Conservation (phyloP, 2,329 filamentous ascomycete genomes). For the Lachnellula willkommii region DNA sequence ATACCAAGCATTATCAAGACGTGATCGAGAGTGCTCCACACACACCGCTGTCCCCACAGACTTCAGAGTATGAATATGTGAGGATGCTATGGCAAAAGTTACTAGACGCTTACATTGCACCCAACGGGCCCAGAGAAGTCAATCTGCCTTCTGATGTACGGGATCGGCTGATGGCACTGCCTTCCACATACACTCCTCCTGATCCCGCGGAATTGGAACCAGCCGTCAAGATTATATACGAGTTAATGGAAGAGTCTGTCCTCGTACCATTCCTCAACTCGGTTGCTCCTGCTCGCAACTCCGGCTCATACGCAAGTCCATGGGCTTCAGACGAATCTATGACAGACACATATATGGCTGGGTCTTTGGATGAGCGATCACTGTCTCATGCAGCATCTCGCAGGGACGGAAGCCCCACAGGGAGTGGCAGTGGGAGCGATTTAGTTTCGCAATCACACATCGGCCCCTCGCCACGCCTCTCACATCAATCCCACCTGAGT, state of each 20-base stretch:
- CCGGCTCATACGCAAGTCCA: slow-evolving; percentile 23
- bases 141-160: slow-evolving; percentile 85
- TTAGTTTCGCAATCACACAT: slow-evolving; percentile 17
- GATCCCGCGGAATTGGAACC: slow-evolving; percentile 71
- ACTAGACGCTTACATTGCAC: slow-evolving; percentile 83
- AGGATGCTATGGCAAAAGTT: slow-evolving; percentile 81
- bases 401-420: slow-evolving; percentile 25
- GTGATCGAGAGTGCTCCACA: slow-evolving; percentile 42
- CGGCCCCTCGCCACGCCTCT: slow-evolving; percentile 22
- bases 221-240: slow-evolving; percentile 83
- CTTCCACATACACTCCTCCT: slow-evolving; percentile 58
- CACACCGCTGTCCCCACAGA: slow-evolving; percentile 24
- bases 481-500: slow-evolving; percentile 28
- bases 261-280: slow-evolving; percentile 82
- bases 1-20: slow-evolving; percentile 48
- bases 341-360: slow-evolving; percentile 25
- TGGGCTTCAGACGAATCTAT: slow-evolving; percentile 31
- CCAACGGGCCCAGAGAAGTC: slow-evolving; percentile 79
- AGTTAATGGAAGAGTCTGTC: slow-evolving; percentile 96
- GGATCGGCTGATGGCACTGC: slow-evolving; percentile 67
- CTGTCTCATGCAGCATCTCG: slow-evolving; percentile 23
- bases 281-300: slow-evolving; percentile 23
- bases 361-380: slow-evolving; percentile 26
- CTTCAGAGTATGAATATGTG: slow-evolving; percentile 48
- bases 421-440: slow-evolving; percentile 15